Conservation (phyloP, 805 yeast species). For the Phaffomyces antillensis region DNA sequence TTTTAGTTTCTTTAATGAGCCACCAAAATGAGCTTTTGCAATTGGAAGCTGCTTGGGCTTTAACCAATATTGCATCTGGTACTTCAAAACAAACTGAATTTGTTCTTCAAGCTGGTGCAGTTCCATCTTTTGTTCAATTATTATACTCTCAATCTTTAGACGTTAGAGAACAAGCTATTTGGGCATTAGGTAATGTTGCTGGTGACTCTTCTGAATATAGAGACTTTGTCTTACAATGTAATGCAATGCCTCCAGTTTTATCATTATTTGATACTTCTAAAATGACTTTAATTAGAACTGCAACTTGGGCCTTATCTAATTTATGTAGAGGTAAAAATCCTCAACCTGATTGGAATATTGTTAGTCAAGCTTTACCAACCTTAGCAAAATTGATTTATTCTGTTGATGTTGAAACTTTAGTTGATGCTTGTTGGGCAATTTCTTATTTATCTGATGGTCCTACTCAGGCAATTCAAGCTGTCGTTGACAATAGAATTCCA, state of each 20-base stretch:
- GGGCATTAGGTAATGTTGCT: slow-evolving; percentile 99
- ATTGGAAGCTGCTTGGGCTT: slow-evolving; percentile 99
- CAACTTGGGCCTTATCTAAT: slow-evolving; percentile 96
- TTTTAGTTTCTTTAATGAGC: slow-evolving; percentile 78
- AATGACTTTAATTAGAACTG: slow-evolving; percentile 88
- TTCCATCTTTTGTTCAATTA: slow-evolving; percentile 81
- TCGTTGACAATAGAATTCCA: slow-evolving; percentile 93
- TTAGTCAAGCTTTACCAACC: slow-evolving; percentile 83
- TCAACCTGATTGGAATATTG: slow-evolving; percentile 90
- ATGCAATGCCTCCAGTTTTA: slow-evolving; percentile 86
- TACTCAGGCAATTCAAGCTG: slow-evolving; percentile 90
- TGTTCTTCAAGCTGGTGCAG: slow-evolving; percentile 91
- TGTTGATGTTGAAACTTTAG: slow-evolving; percentile 85
- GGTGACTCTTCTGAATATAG: slow-evolving; percentile 91
- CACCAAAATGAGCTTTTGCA: slow-evolving; percentile 81
- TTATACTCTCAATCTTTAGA: slow-evolving; percentile 77
- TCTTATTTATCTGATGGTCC: slow-evolving; percentile 93
- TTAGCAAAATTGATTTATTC: slow-evolving; percentile 87
- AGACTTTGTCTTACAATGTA: slow-evolving; percentile 77
- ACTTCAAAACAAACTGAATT: slow-evolving; percentile 80
- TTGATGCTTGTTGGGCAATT: slow-evolving; percentile 98
- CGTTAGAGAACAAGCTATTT: slow-evolving; percentile 96
- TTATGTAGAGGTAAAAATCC: slow-evolving; percentile 95
- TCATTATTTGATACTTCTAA: slow-evolving; percentile 71
- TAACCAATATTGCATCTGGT: slow-evolving; percentile 96